Base-by-base conservation (phyloP, 108 stramenopile genomes). In the Cyclotella sp. region DNA sequence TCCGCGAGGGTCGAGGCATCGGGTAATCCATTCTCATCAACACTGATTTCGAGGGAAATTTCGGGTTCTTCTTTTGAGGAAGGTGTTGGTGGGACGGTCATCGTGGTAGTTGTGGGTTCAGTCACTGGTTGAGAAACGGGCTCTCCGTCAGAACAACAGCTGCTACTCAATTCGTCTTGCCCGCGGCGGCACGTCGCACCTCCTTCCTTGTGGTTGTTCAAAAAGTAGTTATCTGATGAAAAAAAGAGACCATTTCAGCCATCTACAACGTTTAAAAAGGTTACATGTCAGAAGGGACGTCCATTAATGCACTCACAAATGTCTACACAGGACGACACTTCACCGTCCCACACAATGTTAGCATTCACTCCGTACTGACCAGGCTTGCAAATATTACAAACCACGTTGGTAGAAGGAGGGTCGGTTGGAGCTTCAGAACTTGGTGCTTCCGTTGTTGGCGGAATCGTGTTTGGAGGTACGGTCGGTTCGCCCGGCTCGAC, bases 311-410 rank as follows among this genome's bases (percentile, higher is more conserved):
- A 76, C 46, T 68, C 49, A 61, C 68, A 78, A 58, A 78, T 70
- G 15, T 76, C 58, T 30, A 82, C 59, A 43, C 81, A 82, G 14
- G 70, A 57, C 18, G 55, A 42, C 19, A 66, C 74, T 14, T 75
- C 59, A 0, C 75, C 81, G 26, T 82, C 49, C 70, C 70, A 76
- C 4, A 82, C 71, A 26, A 82, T 62, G 28, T 82, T 53, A 21
- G 70, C 74, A 72, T 82, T 71, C 22, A 82, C 57, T 10, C 81
- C 81, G 24, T 71, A 66, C 57, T 82, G 81, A 8, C 81, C 70
- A 14, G 81, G 75, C 29, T 45, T 18, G 59, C 81, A 82, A 11
- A 82, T 63, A 52, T 76, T 82, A 19, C 81, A 82, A 12, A 65
- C 75, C 0, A 62, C 12, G 49, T 72, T 44, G 27, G 64, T 45